These are phyloP conservation scores for Coemansia asiatica DNA, from an alignment of 192 early-diverging fungal genomes.

Conservation along the genomic window DNA sequence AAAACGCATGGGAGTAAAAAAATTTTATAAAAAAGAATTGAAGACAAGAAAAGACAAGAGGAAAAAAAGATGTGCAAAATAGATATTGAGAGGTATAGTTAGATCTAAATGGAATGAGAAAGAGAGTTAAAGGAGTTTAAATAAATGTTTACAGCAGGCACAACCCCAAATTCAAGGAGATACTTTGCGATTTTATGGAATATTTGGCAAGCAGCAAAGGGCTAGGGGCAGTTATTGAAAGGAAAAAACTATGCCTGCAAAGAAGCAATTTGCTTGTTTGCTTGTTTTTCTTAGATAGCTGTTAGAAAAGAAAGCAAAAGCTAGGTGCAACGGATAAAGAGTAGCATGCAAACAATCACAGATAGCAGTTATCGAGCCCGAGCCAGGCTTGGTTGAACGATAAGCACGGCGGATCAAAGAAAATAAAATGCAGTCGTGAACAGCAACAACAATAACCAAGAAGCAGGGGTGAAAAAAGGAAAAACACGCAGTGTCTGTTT, in stretches of 20 bases:
- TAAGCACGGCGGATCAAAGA: constrained; percentile 7
- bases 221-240: not conserved
- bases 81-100: no score
- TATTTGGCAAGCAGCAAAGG: not conserved
- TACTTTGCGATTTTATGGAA: constrained; percentile 1
- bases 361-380: not conserved
- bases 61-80: no score
- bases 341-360: constrained; percentile 3
- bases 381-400: not conserved
- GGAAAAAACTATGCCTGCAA: not conserved
- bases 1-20: no score
- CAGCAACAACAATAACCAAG: no score
- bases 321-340: constrained; percentile 1
- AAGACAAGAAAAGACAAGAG: no score
- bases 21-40: no score
- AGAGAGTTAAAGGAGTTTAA: no score
- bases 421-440: not conserved
- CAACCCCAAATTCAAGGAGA: not conserved
- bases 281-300: not conserved
- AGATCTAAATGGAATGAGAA: no score
- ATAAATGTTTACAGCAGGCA: no score
- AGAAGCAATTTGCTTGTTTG: not conserved
- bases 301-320: not conserved
- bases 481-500: not conserved
- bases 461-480: not conserved